Conservation (phyloP, 2,329 filamentous ascomycete species). For the Microascus cirrosus region DNA sequence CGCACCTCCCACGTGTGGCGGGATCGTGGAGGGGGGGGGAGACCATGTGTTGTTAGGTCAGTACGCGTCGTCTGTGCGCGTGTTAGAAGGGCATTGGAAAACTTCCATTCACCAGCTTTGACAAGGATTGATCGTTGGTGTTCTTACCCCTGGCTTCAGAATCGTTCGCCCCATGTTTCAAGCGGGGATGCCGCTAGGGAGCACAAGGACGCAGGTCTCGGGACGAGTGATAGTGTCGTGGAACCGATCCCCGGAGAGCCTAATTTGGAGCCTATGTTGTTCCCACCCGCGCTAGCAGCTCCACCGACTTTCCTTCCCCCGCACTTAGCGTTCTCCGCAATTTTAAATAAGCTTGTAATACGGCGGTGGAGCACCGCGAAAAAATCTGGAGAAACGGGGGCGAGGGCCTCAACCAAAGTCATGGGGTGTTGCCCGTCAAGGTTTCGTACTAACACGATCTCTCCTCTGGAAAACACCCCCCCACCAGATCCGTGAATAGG, state of each 20-base stretch:
- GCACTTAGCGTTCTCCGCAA: neutral
- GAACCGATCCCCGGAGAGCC: too few relatives aligned
- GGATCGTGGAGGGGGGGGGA: neutral
- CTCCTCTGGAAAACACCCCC: neutral
- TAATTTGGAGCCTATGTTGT: too few relatives aligned
- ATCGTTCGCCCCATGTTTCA: too few relatives aligned
- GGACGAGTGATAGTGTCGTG: too few relatives aligned
- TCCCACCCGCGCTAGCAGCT: too few relatives aligned
- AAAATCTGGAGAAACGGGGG: neutral
- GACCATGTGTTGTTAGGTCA: neutral
- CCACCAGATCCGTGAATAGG: neutral
- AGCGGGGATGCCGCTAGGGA: too few relatives aligned
- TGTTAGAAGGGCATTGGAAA: too few relatives aligned
- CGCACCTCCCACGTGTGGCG: neutral
- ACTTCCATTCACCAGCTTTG: too few relatives aligned
- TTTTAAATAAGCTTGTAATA: neutral
- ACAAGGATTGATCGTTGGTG: too few relatives aligned
- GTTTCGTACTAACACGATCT: neutral
- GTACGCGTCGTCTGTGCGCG: neutral
- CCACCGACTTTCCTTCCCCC: neutral
- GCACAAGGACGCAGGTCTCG: too few relatives aligned
- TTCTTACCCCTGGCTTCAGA: too few relatives aligned
- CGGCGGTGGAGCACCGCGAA: neutral
- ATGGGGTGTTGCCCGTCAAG: neutral
- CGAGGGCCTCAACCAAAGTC: neutral